Base-by-base conservation (phyloP, 208 protist genomes). In the Acanthamoeba lenticulata region DNA sequence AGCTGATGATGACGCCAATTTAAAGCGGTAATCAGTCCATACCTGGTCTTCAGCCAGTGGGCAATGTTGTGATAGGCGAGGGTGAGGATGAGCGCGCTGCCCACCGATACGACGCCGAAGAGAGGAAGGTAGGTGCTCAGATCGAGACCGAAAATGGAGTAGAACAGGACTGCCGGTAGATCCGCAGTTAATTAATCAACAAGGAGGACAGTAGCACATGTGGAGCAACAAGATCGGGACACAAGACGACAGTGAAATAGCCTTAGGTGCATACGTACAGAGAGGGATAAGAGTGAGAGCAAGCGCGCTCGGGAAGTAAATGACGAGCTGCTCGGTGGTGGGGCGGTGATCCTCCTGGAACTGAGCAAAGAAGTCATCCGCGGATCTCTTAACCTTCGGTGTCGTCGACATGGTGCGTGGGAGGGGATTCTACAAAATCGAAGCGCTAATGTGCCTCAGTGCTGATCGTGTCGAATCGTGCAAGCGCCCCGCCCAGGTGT, bases 41-140 rank as follows among this genome's bases (percentile, higher is more conserved):
- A 90, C 83, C 83, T 90, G 29, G 52, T 60, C 83, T 90, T 67
- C 29, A 90, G 32, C 49, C 49, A 60, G 83, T 69, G 40, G 47
- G 83, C 45, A 15, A 90, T 67, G 55, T 90, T 90, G 83, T 67
- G 83, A 49, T 90, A 90, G 49, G 83, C 83, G 40, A 90, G 32
- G 27, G 83, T 90, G 55, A 90, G 52, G 36, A 90, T 45, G 40
- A 90, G 44, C 52, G 83, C 55, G 83, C 83, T 90, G 34, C n/a
- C 52, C 55, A 69, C 32, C 29, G 83, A 49, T 15, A 90, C 83
- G 38, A 60, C 52, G 55, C 52, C 83, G 55, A 90, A 90, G 49
- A 90, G 83, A 24, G 44, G 49, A 40, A 47, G 52, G 49, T 90
- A 67, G 49, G 83, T 45, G 21, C 34, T 21, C 19, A 90, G 44